A percentile compares a stretch with the other conserved stretches of the same genome.
Conservation (phyloP, 495 filamentous ascomycete genomes). For the Aspergillus asperescens region DNA sequence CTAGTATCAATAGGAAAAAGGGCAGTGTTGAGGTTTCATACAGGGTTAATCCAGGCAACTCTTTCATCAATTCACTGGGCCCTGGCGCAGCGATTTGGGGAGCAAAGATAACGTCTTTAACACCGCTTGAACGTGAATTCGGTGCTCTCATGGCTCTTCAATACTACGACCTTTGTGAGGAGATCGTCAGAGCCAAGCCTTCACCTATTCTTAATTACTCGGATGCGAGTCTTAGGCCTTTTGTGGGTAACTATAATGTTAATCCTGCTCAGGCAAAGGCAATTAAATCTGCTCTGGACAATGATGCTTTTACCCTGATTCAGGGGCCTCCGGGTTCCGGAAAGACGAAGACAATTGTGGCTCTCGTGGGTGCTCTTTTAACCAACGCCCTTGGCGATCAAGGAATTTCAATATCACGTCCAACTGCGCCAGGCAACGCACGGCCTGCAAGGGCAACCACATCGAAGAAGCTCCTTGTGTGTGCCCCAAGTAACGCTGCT, state of each 20-base stretch:
- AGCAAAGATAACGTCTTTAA: slow-evolving; percentile 81
- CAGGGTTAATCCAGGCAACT: slow-evolving; percentile 61
- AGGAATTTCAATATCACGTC: slow-evolving; percentile 47
- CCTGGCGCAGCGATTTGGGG: slow-evolving; percentile 62
- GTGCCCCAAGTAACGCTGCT: slow-evolving; percentile 94
- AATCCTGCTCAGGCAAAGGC: slow-evolving; percentile 91
- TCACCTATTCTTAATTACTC: slow-evolving; percentile 78
- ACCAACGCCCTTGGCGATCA: slow-evolving; percentile 52
- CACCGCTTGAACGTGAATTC: slow-evolving; percentile 90
- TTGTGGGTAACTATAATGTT: slow-evolving; percentile 70
- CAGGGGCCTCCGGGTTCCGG: slow-evolving; percentile 95
- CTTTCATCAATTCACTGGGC: slow-evolving; percentile 46
- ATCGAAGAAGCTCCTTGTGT: slow-evolving; percentile 87
- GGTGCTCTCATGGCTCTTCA: slow-evolving; percentile 82
- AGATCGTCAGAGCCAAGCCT: slow-evolving; percentile 81
- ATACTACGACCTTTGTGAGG: slow-evolving; percentile 91
- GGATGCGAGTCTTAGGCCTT: slow-evolving; percentile 59
- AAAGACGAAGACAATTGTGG: slow-evolving; percentile 97
- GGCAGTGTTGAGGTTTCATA: slow-evolving; percentile 76
- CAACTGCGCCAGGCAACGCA: slow-evolving; percentile 27
- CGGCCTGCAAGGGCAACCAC: slow-evolving; percentile 25
- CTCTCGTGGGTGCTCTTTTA: slow-evolving; percentile 85
- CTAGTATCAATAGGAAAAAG: slow-evolving; percentile 71
- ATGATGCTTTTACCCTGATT: slow-evolving; percentile 92
- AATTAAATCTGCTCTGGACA: slow-evolving; percentile 83